phyloP scores from a whole-genome alignment of 257 asterid species.

The Solanum raphanifolium region DNA sequence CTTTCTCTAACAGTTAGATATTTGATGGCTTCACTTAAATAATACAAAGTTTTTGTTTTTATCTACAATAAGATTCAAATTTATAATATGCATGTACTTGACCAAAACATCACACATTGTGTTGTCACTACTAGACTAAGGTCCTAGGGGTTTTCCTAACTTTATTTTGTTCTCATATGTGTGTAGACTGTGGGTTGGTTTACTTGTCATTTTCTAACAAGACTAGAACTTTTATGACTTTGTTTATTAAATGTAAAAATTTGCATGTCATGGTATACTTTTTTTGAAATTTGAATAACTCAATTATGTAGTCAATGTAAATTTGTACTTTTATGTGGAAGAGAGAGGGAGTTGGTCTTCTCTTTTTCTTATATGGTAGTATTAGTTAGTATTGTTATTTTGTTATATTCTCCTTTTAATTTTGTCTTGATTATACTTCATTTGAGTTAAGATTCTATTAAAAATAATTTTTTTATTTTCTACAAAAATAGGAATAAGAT shows the following conservation, averaged over 20 bases:
- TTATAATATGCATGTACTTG: not conserved
- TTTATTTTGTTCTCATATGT: not conserved
- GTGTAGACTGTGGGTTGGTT: not conserved
- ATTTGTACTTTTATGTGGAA: not conserved
- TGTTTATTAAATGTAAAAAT: not conserved
- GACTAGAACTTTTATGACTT: not conserved
- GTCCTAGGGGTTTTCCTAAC: not conserved
- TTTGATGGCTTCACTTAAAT: not conserved
- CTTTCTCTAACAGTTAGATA: not conserved
- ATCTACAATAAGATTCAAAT: not conserved
- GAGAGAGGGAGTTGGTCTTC: not conserved
- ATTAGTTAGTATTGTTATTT: not conserved
- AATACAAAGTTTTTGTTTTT: not conserved
- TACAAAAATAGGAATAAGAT: not conserved
- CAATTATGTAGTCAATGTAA: not conserved
- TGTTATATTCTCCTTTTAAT: not conserved
- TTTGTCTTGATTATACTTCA: not conserved
- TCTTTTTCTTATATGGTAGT: not conserved
- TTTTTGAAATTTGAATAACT: not conserved
- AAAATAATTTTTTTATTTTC: fast-evolving
- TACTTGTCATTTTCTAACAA: not conserved
- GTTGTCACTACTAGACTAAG: not conserved
- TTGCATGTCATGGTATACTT: not conserved
- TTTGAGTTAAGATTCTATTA: not conserved
- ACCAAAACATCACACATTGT: not conserved